phyloP scores from a whole-genome alignment of 805 yeast species.

The Monosporozyma servazzii region DNA sequence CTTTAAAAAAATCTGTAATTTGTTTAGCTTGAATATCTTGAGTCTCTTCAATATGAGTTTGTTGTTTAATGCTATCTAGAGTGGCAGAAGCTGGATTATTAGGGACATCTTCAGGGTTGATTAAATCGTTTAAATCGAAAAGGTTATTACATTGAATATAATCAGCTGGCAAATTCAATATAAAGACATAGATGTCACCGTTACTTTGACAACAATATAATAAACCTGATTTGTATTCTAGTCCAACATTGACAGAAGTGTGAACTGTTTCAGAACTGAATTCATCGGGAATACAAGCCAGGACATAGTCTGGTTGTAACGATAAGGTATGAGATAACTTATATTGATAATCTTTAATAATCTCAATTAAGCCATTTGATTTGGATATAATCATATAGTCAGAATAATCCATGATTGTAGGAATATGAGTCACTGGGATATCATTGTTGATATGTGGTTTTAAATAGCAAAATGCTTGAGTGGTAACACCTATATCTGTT shows the following conservation, averaged over 20 bases:
- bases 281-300: slow-evolving; percentile 18
- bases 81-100: background rate
- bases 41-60: background rate
- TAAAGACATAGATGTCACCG: slow-evolving; percentile 19
- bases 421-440: slow-evolving; percentile 2
- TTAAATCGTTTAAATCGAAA: background rate
- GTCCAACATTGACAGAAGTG: slow-evolving; percentile 11
- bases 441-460: slow-evolving; percentile 13
- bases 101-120: background rate
- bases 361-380: slow-evolving; percentile 24
- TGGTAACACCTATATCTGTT: slow-evolving; percentile 12
- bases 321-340: slow-evolving; percentile 7
- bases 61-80: background rate
- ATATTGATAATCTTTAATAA: slow-evolving; percentile 18
- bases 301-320: slow-evolving; percentile 13
- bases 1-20: slow-evolving; percentile 4
- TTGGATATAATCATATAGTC: slow-evolving; percentile 25
- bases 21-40: slow-evolving; percentile 2
- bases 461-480: slow-evolving; percentile 23
- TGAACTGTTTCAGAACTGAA: slow-evolving; percentile 1
- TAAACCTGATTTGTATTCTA: slow-evolving; percentile 20
- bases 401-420: slow-evolving; percentile 11
- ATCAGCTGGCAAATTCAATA: slow-evolving; percentile 20
- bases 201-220: slow-evolving; percentile 20
- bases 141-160: slow-evolving; percentile 15